phyloP scores from a whole-genome alignment of 805 yeast genomes.

The Ascoidea rubescens region DNA sequence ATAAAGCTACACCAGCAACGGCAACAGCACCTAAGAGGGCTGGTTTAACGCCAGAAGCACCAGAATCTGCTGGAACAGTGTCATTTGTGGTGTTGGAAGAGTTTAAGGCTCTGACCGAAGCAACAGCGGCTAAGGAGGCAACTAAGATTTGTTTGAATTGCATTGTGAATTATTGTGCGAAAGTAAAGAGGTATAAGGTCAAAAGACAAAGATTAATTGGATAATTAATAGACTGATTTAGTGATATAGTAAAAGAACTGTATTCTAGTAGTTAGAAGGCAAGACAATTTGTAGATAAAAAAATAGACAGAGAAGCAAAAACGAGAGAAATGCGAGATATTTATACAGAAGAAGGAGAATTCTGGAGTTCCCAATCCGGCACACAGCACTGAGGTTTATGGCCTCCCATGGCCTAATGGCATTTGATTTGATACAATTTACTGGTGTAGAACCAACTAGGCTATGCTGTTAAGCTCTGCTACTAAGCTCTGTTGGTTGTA shows the following conservation, averaged over 20 bases:
- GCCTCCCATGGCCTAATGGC: no score
- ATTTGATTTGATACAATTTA: no score
- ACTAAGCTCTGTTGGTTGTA: no score
- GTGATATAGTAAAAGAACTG: background rate
- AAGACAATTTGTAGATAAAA: no score
- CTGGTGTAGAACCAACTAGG: no score
- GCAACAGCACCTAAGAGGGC: slow-evolving; percentile 74
- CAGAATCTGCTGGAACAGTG: slow-evolving; percentile 33
- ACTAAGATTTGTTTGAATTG: slow-evolving; percentile 24
- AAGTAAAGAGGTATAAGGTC: no score
- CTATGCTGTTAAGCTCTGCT: no score
- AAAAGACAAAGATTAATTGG: background rate
- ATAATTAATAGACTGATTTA: background rate
- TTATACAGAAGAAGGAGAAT: background rate
- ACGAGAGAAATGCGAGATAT: background rate
- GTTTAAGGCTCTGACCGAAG: slow-evolving; percentile 39
- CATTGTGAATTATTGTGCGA: slow-evolving; percentile 16
- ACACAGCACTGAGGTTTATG: no score
- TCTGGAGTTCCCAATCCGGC: background rate
- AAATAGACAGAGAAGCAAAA: no score
- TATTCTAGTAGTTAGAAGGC: background rate
- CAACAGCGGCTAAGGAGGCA: slow-evolving; percentile 21
- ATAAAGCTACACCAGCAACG: slow-evolving; percentile 52
- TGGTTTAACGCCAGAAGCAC: slow-evolving; percentile 46
- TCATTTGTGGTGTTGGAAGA: slow-evolving; percentile 20